A percentile compares a stretch with the other conserved stretches of the same genome.
phyloP scores from a whole-genome alignment of 2,329 filamentous ascomycete genomes.

The Aspergillus fumigatiaffinis region DNA sequence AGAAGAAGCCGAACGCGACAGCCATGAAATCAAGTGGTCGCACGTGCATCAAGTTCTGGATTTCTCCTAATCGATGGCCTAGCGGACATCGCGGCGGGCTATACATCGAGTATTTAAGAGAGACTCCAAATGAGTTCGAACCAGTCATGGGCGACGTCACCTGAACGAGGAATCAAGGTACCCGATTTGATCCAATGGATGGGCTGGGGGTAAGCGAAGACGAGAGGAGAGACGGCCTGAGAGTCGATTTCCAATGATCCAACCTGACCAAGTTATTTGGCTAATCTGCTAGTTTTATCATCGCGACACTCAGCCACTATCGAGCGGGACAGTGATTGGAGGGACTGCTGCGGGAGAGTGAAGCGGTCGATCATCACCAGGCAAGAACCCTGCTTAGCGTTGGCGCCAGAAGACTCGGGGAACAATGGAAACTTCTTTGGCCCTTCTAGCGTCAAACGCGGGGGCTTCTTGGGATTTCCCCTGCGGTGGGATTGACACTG shows the following conservation, averaged over 20 bases:
- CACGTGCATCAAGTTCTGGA: not conserved
- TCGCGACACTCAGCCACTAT: not conserved
- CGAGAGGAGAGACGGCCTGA: not conserved
- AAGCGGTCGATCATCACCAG: constrained; percentile 2
- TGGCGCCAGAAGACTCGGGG: constrained; percentile 21
- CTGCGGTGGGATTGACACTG: not conserved
- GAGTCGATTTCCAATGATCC: not conserved
- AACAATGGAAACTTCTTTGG: constrained; percentile 18
- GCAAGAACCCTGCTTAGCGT: constrained; percentile 15
- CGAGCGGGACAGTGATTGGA: constrained; percentile 10
- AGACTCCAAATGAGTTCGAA: not conserved
- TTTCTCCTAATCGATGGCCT: not conserved
- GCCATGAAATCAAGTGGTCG: not conserved
- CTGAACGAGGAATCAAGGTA: not conserved
- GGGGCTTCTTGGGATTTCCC: not conserved
- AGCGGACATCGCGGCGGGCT: not conserved
- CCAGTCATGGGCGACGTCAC: not conserved
- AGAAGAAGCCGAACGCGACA: not conserved
- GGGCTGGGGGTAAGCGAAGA: not conserved
- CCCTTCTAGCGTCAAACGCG: constrained; percentile 15
- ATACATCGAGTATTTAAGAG: not conserved
- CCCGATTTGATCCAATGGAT: not conserved
- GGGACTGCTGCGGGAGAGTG: constrained; percentile 2
- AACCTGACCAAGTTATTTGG: not conserved
- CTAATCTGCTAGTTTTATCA: not conserved